These are phyloP conservation scores for Nicotiana obtusifolia DNA, from an alignment of 257 asterid species.

Conservation along the genomic window DNA sequence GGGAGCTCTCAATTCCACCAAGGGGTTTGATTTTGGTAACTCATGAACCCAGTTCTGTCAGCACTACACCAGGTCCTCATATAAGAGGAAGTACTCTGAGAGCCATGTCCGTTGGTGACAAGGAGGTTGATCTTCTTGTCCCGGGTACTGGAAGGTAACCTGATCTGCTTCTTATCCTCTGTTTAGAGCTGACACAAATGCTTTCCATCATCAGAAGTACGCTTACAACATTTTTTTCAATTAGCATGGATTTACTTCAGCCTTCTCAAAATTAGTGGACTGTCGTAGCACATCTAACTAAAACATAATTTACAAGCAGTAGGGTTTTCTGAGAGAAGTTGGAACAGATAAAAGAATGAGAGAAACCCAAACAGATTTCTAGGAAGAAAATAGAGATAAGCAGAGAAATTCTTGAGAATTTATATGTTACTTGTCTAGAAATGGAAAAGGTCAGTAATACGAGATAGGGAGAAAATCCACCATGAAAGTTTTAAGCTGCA, in stretches of 20 bases:
- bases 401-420: not conserved
- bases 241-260: not conserved
- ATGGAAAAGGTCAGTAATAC: not conserved
- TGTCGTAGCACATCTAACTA: not conserved
- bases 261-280: not conserved
- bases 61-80: conserved; percentile 43
- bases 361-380: not conserved
- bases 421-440: not conserved
- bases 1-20: conserved; percentile 43
- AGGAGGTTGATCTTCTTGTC: conserved; percentile 47
- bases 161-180: not conserved
- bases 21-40: conserved; percentile 44
- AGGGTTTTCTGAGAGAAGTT: not conserved
- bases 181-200: not conserved
- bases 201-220: not conserved
- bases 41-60: conserved; percentile 43
- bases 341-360: not conserved
- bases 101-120: conserved; percentile 43
- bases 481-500: not conserved
- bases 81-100: conserved; percentile 39
- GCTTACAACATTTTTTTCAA: not conserved
- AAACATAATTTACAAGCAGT: not conserved
- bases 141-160: conserved; percentile 53
- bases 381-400: not conserved
- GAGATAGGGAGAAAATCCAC: not conserved